Evolutionary conservation across 495 filamentous ascomycete genomes (phyloP).

Genomic region (Collariella sp.): DNA sequence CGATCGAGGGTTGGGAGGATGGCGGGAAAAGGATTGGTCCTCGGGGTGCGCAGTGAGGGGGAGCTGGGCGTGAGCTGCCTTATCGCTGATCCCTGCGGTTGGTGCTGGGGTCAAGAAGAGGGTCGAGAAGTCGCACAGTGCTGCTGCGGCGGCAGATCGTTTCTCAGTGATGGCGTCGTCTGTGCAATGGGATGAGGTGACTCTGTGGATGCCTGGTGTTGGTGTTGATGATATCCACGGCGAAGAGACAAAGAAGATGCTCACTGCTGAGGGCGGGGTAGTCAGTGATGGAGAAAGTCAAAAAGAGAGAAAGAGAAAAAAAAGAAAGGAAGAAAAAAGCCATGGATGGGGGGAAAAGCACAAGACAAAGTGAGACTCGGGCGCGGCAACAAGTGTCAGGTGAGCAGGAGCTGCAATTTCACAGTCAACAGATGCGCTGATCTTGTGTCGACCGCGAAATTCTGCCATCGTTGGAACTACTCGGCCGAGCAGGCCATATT

Average conservation of each 20-base stretch:
- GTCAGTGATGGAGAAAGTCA: neutral
- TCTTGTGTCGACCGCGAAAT: too few species aligned
- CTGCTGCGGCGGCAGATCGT: constrained; percentile 4
- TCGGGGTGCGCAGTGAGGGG: constrained; percentile 13
- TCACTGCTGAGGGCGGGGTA: neutral
- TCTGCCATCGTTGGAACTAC: too few species aligned
- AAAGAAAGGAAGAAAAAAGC: neutral
- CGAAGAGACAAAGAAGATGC: neutral
- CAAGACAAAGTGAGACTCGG: neutral
- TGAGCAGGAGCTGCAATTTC: neutral
- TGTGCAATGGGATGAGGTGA: neutral
- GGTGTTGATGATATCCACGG: neutral
- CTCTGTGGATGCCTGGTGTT: neutral
- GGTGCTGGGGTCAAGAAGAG: constrained; percentile 1
- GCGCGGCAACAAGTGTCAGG: neutral
- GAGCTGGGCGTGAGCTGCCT: constrained; percentile 30
- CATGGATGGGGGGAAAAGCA: neutral
- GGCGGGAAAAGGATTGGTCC: constrained; percentile 4
- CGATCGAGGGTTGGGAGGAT: neutral
- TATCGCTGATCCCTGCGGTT: constrained; percentile 36
- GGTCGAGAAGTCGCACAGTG: neutral
- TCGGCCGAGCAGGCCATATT: too few species aligned
- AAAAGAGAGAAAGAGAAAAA: neutral
- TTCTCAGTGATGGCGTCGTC: constrained; percentile 14
- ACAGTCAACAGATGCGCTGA: too few species aligned